These are phyloP conservation scores for Hypoxylon fragiforme DNA, from an alignment of 495 filamentous ascomycete species.

Conservation along the genomic window DNA sequence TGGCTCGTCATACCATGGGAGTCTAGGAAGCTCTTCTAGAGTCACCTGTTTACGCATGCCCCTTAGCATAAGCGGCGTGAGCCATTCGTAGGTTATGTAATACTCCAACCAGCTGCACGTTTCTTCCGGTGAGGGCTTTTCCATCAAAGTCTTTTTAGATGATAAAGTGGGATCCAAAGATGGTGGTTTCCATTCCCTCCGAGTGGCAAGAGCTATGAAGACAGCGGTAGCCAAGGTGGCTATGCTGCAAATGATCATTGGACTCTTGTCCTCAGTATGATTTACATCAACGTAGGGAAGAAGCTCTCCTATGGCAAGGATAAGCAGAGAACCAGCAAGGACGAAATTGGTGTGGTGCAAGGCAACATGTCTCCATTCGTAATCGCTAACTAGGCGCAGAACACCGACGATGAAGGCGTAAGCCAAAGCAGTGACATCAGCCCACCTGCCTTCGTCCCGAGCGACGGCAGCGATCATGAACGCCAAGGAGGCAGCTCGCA, in stretches of 20 bases:
- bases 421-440: constrained; percentile 32
- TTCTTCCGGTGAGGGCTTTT: constrained; percentile 48
- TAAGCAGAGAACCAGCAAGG: constrained; percentile 31
- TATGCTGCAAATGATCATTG: constrained; percentile 31
- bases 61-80: constrained; percentile 51
- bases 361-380: constrained; percentile 43
- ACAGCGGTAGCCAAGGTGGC: constrained; percentile 35
- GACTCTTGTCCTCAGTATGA: constrained; percentile 16
- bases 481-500: constrained; percentile 37
- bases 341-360: constrained; percentile 46
- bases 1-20: constrained; percentile 56
- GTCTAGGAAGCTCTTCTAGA: constrained; percentile 50
- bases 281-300: constrained; percentile 39
- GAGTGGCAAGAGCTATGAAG: constrained; percentile 40
- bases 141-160: constrained; percentile 32
- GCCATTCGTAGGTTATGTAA: constrained; percentile 54
- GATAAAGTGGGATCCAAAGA: constrained; percentile 31
- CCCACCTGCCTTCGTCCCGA: constrained; percentile 29
- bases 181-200: constrained; percentile 46
- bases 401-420: constrained; percentile 44
- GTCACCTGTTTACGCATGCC: constrained; percentile 47
- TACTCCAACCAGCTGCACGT: constrained; percentile 53
- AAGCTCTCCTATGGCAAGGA: constrained; percentile 32
- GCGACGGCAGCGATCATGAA: constrained; percentile 33
- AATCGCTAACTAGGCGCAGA: constrained; percentile 36